Conservation (phyloP, 495 filamentous ascomycete species). For the Tirmania nivea region DNA sequence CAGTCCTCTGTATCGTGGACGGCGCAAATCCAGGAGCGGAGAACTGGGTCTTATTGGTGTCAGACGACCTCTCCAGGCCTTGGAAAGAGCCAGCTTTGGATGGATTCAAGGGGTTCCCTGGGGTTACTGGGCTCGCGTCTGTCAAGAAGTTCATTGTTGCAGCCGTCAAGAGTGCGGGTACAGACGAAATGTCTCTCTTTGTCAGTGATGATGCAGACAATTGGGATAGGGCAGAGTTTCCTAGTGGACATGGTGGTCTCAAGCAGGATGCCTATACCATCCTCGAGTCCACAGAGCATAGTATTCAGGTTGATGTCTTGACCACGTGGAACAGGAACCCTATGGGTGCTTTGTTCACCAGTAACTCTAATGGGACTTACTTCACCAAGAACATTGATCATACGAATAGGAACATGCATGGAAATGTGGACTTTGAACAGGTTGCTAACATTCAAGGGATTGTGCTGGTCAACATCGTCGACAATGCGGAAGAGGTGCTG, state of each 20-base stretch:
- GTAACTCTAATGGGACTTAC: constrained; percentile 90
- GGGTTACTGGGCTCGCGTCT: constrained; percentile 50
- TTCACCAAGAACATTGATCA: constrained; percentile 77
- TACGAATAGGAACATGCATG: constrained; percentile 53
- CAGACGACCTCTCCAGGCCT: constrained; percentile 51
- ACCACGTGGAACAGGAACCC: constrained; percentile 34
- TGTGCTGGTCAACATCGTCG: constrained; percentile 67
- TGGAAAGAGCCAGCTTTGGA: constrained; percentile 51
- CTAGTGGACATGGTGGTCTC: constrained; percentile 42
- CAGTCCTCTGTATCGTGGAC: constrained; percentile 58
- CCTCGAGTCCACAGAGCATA: constrained; percentile 87
- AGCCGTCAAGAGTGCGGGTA: constrained; percentile 53
- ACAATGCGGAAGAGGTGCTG: constrained; percentile 61
- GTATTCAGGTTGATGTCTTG: constrained; percentile 87
- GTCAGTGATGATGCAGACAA: constrained; percentile 52
- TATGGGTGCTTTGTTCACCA: constrained; percentile 74
- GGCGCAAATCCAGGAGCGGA: constrained; percentile 37
- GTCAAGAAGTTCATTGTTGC: constrained; percentile 73
- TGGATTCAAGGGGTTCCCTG: constrained; percentile 44
- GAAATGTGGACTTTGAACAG: constrained; percentile 83
- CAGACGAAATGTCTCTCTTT: constrained; percentile 73
- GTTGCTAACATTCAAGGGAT: constrained; percentile 75
- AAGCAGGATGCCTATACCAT: constrained; percentile 79
- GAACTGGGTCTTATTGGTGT: constrained; percentile 46
- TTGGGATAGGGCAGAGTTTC: constrained; percentile 88